Conservation (phyloP, 768 basidiomycete genomes). For the Tubosaeta brunneosetosa region DNA sequence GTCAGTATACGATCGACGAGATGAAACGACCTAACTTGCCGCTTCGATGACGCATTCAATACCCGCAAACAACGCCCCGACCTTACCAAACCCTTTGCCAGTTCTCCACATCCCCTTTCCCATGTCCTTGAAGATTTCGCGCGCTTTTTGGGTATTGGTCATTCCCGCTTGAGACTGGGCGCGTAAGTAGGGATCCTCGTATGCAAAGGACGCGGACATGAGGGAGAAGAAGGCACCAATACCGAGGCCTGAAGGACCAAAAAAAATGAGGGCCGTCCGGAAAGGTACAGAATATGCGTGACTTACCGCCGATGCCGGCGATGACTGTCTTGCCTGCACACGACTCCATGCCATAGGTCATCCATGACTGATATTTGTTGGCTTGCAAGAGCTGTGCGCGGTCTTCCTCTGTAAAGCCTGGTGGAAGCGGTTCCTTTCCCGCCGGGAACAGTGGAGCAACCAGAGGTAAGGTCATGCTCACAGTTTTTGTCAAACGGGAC, state of each 20-base stretch:
- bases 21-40: conserved; percentile 45
- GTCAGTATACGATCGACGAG: neutral
- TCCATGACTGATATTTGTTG: conserved; percentile 74
- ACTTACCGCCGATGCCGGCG: conserved; percentile 77
- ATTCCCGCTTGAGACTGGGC: conserved; percentile 52
- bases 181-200: conserved; percentile 87
- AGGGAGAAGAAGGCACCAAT: conserved; percentile 94
- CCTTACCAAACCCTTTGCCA: conserved; percentile 91
- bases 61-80: conserved; percentile 91
- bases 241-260: conserved; percentile 63
- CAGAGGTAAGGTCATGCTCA: conserved; percentile 25
- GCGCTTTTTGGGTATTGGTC: conserved; percentile 72
- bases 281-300: conserved; percentile 1
- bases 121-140: conserved; percentile 89
- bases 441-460: conserved; percentile 74
- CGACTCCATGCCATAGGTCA: conserved; percentile 73
- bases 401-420: conserved; percentile 80
- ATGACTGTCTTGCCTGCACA: conserved; percentile 80
- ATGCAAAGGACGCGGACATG: conserved; percentile 93
- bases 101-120: conserved; percentile 85
- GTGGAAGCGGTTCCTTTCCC: conserved; percentile 86
- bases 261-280: no score
- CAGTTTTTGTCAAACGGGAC: neutral
- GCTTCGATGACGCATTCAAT: conserved; percentile 94
- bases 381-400: conserved; percentile 58